Percentiles rank a stretch among this genome's conserved stretches.
phyloP scores from a whole-genome alignment of 208 protist species.

The Acanthamoeba sp. region DNA sequence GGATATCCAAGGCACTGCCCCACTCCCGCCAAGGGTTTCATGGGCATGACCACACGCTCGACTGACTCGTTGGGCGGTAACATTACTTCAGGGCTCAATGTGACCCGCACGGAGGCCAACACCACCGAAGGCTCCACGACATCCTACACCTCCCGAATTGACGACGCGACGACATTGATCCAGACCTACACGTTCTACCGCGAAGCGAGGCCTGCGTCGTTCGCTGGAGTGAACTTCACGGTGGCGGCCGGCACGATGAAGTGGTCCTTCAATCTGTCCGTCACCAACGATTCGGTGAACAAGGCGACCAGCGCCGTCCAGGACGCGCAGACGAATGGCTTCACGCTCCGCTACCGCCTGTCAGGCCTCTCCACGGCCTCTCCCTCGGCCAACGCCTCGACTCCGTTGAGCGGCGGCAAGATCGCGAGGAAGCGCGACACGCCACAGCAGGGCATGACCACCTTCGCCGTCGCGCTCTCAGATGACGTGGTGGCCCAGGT shows the following conservation, averaged over 20 bases:
- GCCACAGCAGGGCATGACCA: slow-evolving; percentile 34
- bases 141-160: background rate
- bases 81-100: background rate
- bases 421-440: background rate
- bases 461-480: background rate
- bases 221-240: background rate
- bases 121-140: background rate
- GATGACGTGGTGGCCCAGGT: background rate
- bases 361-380: background rate
- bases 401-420: background rate
- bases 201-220: background rate
- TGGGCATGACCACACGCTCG: background rate
- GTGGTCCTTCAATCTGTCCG: slow-evolving; percentile 25
- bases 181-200: slow-evolving; percentile 15
- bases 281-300: background rate
- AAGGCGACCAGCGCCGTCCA: background rate
- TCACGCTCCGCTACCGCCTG: slow-evolving; percentile 58
- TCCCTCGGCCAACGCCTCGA: background rate
- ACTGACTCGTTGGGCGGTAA: background rate
- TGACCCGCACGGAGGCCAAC: background rate
- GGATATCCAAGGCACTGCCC: too few relatives aligned
- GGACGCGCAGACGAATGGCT: background rate
- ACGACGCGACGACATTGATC: background rate
- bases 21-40: background rate
- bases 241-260: slow-evolving; percentile 20